phyloP scores from a whole-genome alignment of 2,329 filamentous ascomycete species.

The Talaromyces pinophilus region DNA sequence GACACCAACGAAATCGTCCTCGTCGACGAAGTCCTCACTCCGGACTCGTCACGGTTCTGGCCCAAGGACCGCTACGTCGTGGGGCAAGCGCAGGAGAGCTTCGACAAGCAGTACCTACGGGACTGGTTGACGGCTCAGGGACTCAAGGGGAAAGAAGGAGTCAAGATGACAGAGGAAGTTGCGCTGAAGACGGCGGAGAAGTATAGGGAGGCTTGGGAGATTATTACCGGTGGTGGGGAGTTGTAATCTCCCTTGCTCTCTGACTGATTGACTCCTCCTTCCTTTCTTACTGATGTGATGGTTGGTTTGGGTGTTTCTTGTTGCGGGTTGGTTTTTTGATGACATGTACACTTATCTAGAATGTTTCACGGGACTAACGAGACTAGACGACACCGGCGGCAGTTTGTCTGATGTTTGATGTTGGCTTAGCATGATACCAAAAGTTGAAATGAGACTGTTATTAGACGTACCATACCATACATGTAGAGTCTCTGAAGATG shows the following conservation, averaged over 20 bases:
- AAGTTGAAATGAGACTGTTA: background rate
- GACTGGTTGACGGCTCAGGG: constrained; percentile 77
- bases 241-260: constrained; percentile 28
- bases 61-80: constrained; percentile 69
- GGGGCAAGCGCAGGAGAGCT: constrained; percentile 75
- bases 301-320: background rate
- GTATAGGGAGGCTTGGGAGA: constrained; percentile 75
- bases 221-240: constrained; percentile 59
- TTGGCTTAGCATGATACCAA: constrained; percentile 3
- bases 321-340: background rate
- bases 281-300: background rate
- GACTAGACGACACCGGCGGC: background rate
- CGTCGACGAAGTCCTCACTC: constrained; percentile 83
- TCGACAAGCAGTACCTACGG: constrained; percentile 82
- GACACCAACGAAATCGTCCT: constrained; percentile 68
- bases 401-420: background rate
- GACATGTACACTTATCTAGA: background rate
- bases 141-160: constrained; percentile 72
- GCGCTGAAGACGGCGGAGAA: constrained; percentile 67
- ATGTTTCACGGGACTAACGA: background rate
- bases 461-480: background rate
- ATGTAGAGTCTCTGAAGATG: background rate
- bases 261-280: constrained; percentile 7
- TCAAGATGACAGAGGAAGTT: constrained; percentile 72
- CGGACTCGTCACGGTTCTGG: constrained; percentile 87